These are phyloP conservation scores for Yarrowia osloensis DNA, from an alignment of 805 yeast genomes.

Conservation along the genomic window DNA sequence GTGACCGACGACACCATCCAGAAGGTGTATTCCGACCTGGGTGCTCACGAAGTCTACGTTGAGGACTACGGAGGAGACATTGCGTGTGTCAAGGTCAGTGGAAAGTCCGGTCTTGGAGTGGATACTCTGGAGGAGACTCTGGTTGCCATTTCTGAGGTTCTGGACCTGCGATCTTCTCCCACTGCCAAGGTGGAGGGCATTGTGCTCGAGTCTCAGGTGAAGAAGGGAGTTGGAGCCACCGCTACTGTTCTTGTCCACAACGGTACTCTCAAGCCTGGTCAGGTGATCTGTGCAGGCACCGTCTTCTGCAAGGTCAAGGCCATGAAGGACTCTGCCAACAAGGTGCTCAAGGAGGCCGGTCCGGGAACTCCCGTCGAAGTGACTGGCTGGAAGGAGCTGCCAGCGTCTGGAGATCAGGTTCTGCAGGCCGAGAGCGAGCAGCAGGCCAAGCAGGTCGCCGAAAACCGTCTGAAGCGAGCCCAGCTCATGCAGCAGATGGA, in stretches of 20 bases:
- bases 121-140: slow-evolving; percentile 87
- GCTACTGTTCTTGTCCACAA: slow-evolving; percentile 83
- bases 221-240: slow-evolving; percentile 78
- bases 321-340: slow-evolving; percentile 73
- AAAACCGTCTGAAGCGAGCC: slow-evolving; percentile 59
- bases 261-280: slow-evolving; percentile 73
- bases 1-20: slow-evolving; percentile 58
- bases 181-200: slow-evolving; percentile 70
- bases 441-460: slow-evolving; percentile 71
- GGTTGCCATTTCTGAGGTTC: slow-evolving; percentile 77
- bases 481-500: slow-evolving; percentile 57
- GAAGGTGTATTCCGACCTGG: slow-evolving; percentile 73
- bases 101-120: slow-evolving; percentile 87
- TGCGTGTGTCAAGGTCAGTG: slow-evolving; percentile 84
- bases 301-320: slow-evolving; percentile 83
- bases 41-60: slow-evolving; percentile 74
- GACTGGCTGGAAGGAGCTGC: slow-evolving; percentile 92
- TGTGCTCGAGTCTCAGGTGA: slow-evolving; percentile 81
- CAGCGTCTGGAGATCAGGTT: slow-evolving; percentile 85
- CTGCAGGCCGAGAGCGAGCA: slow-evolving; percentile 75
- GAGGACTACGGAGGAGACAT: slow-evolving; percentile 96
- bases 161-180: slow-evolving; percentile 67
- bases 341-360: slow-evolving; percentile 60
- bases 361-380: slow-evolving; percentile 92
- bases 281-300: slow-evolving; percentile 78